These are phyloP conservation scores for Alternaria postmessia DNA, from an alignment of 2,329 filamentous ascomycete genomes.

Conservation along the genomic window DNA sequence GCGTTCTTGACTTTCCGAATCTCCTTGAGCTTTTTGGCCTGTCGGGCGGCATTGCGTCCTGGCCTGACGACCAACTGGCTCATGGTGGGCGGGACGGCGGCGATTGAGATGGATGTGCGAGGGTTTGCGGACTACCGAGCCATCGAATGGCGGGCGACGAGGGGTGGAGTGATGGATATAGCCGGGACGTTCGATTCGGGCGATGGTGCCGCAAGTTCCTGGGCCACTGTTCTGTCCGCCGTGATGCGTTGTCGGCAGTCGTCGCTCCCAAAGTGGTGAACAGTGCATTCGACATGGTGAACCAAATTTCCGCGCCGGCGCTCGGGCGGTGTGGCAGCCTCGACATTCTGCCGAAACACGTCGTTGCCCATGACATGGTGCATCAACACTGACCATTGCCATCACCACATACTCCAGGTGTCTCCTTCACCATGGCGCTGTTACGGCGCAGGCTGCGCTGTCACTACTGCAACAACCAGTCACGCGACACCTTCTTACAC, in stretches of 20 bases:
- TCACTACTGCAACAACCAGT: slow-evolving; percentile 44
- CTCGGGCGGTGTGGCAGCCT: slow-evolving; percentile 25
- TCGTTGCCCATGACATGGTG: slow-evolving; percentile 19
- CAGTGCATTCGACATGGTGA: slow-evolving; percentile 12
- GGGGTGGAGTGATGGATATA: not conserved
- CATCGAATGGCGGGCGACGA: slow-evolving; percentile 24
- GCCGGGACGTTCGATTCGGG: not conserved
- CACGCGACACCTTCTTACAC: slow-evolving; percentile 31
- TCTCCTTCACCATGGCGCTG: slow-evolving; percentile 37
- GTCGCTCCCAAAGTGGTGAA: slow-evolving; percentile 12
- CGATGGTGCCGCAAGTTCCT: not conserved
- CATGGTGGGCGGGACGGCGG: slow-evolving; percentile 63
- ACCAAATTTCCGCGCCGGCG: slow-evolving; percentile 27
- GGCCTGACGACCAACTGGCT: slow-evolving; percentile 34
- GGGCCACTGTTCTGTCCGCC: not conserved
- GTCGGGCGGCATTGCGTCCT: slow-evolving; percentile 38
- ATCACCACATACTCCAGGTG: slow-evolving; percentile 4
- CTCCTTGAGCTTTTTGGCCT: slow-evolving; percentile 42
- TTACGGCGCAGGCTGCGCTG: slow-evolving; percentile 48
- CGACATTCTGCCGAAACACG: slow-evolving; percentile 27
- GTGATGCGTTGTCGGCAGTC: slow-evolving; percentile 5
- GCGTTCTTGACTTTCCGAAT: slow-evolving; percentile 55
- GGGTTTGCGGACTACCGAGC: slow-evolving; percentile 37
- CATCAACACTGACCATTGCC: slow-evolving; percentile 1
- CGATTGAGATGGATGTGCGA: slow-evolving; percentile 16